These are phyloP conservation scores for Guillardia theta DNA, from an alignment of 78 protist genomes.

Conservation along the genomic window DNA sequence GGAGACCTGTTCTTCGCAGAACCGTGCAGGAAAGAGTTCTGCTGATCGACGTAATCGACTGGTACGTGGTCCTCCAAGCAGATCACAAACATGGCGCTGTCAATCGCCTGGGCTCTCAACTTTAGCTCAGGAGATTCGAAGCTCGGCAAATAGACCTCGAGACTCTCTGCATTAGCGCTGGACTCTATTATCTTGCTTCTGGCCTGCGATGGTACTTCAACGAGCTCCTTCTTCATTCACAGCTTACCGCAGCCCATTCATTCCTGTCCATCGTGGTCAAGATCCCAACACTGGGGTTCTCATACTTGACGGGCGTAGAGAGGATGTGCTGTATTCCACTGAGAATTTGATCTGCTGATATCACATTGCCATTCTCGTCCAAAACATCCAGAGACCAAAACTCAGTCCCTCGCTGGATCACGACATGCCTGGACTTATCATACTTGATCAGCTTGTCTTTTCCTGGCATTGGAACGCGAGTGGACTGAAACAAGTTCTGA, in stretches of 20 bases:
- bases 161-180: too few relatives aligned
- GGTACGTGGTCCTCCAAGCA: not conserved
- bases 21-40: not conserved
- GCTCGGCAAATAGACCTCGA: too few relatives aligned
- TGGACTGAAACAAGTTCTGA: constrained; percentile 6
- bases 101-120: too few relatives aligned
- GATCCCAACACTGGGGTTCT: not conserved
- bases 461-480: not conserved
- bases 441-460: not conserved
- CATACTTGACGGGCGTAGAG: not conserved
- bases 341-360: not conserved
- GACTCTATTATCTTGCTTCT: too few relatives aligned
- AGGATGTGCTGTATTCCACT: not conserved
- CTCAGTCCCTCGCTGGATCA: not conserved
- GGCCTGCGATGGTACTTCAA: too few relatives aligned
- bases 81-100: not conserved
- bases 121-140: too few relatives aligned
- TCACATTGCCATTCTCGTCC: not conserved
- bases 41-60: not conserved
- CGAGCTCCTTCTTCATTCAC: too few relatives aligned
- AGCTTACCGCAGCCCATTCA: not conserved
- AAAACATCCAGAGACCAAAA: not conserved
- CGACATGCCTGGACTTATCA: not conserved
- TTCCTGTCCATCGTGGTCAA: not conserved
- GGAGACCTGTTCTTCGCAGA: not conserved